These are phyloP conservation scores for Solanum paucissectum DNA, from an alignment of 257 asterid genomes.

Conservation along the genomic window DNA sequence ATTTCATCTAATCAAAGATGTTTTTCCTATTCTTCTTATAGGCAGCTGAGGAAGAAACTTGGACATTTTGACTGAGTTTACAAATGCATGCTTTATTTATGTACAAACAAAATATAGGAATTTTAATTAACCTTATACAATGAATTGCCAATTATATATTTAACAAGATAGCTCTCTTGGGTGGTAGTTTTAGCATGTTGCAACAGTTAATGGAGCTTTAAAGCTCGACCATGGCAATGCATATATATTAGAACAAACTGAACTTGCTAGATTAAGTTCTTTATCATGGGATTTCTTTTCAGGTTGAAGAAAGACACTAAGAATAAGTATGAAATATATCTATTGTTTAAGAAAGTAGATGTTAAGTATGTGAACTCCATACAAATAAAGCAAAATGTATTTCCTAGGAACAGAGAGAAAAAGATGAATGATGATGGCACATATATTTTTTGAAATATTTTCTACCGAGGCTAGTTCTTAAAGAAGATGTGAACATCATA, in stretches of 20 bases:
- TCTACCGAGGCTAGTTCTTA: not conserved
- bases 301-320: not conserved
- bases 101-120: not conserved
- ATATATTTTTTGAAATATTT: not conserved
- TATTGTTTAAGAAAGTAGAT: not conserved
- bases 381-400: not conserved
- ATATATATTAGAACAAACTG: not conserved
- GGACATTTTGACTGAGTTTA: too few species aligned
- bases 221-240: not conserved
- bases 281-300: not conserved
- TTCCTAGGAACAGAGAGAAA: not conserved
- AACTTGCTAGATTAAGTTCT: not conserved
- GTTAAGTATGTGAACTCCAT: not conserved
- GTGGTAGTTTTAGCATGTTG: not conserved
- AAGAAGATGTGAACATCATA: not conserved
- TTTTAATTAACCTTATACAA: not conserved
- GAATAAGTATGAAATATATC: not conserved
- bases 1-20: too few species aligned
- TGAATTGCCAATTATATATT: not conserved
- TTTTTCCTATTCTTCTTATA: too few species aligned
- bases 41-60: too few species aligned
- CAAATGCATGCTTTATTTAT: too few species aligned
- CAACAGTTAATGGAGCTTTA: not conserved
- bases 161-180: not conserved
- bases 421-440: not conserved